Base-by-base conservation (phyloP, 129 eudicot genomes). In the Dittrichia graveolens region DNA sequence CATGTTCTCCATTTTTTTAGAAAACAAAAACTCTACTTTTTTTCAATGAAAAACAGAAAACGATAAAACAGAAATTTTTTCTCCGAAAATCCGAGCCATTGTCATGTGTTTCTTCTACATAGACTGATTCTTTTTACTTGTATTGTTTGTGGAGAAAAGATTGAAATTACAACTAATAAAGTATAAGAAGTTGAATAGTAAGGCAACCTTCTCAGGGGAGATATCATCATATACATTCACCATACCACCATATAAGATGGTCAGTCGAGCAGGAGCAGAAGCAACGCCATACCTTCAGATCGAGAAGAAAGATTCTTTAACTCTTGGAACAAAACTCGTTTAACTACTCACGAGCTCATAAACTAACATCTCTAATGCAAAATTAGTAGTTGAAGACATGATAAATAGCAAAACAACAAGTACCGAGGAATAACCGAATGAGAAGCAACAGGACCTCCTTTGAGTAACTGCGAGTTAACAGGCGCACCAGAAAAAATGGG, bases 221-320 rank as follows among this genome's bases (percentile, higher is more conserved):
- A 90, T 74, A 65, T 14, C 81, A 66, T 85, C 89, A 59, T 80
- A 90, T 54, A 87, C 96, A 71, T 75, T 82, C 75, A 90, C 91
- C 34, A 74, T 78, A 52, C 96, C 96, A 13, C 66, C 91, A 70
- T 90, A 90, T 78, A 90, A 85, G 61, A 90, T 87, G 81, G 96
- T 90, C 75, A 90, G 64, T 42, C 82, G 88, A 83, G 84, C 85
- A 64, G 86, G 81, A 80, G 62, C 81, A 39, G 42, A 71, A 58
- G 81, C 67, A 52, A 65, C 63, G 68, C 45, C 61, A 55, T 18
- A 74, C 96, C 96, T 86, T 14, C 39, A 72, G 34, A 10, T 15
- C 24, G 64, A 68, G 24, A 73, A 57, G 48, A 40, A 50, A 49
- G 7, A 31, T 16, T 3, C 24, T 71, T 24, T 44, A 24, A 14